Conservation (phyloP, 148 eudicot species). For the Chenopodium formosanum region DNA sequence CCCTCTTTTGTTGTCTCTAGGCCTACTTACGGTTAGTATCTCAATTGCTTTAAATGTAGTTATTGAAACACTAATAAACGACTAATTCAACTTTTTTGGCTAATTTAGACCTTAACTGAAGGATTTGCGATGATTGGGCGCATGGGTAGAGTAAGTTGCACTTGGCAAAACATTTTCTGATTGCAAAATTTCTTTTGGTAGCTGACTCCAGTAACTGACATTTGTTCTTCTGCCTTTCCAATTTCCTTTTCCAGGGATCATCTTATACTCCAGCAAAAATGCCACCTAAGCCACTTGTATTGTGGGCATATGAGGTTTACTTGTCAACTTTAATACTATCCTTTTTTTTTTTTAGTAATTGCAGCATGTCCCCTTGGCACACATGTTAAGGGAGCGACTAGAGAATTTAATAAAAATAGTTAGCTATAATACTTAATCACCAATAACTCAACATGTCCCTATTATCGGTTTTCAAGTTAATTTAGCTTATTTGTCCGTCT, state of each 20-base stretch:
- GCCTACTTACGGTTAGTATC: constrained; percentile 77
- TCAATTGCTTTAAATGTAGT: background rate
- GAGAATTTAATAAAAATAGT: too few relatives aligned
- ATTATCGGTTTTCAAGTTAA: too few relatives aligned
- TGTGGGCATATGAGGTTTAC: constrained; percentile 95
- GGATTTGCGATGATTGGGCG: constrained; percentile 99
- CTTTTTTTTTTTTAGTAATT: too few relatives aligned
- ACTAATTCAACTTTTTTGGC: constrained; percentile 15
- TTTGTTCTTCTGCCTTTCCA: constrained; percentile 5
- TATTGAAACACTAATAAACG: constrained; percentile 8
- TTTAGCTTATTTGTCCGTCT: too few relatives aligned
- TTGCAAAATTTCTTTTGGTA: constrained; percentile 11
- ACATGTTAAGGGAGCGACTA: too few relatives aligned
- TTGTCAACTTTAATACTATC: constrained; percentile 1
- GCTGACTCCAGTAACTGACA: background rate
- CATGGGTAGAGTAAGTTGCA: constrained; percentile 65
- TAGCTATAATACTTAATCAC: too few relatives aligned
- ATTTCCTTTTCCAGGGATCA: constrained; percentile 51
- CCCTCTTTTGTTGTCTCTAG: constrained; percentile 77
- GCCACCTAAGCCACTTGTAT: constrained; percentile 84
- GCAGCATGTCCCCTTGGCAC: too few relatives aligned
- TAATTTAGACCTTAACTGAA: constrained; percentile 74
- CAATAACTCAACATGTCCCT: too few relatives aligned
- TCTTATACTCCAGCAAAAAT: constrained; percentile 73
- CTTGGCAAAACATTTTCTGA: background rate